Evolutionary conservation across 768 basidiomycete species (phyloP).

Genomic region (Asterophora parasitica): DNA sequence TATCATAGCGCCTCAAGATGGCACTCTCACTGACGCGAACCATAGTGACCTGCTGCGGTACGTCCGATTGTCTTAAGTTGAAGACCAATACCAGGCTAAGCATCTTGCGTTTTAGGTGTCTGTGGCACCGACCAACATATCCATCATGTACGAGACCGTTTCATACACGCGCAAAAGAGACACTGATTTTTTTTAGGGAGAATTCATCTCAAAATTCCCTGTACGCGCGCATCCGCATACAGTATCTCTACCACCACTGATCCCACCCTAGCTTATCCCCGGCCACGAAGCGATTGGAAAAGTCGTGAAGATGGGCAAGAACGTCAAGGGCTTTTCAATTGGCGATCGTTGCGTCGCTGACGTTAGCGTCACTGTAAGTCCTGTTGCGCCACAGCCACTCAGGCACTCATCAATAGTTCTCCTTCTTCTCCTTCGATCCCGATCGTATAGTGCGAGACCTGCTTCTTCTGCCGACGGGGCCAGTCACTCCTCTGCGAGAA

Average conservation of each 20-base stretch:
- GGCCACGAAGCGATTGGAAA: slow-evolving; percentile 74
- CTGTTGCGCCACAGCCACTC: slow-evolving; percentile 9
- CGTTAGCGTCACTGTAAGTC: slow-evolving; percentile 57
- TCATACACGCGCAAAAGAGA: background rate
- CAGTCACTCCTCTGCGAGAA: slow-evolving; percentile 79
- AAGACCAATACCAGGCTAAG: too few species aligned
- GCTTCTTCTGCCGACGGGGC: slow-evolving; percentile 88
- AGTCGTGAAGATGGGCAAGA: slow-evolving; percentile 70
- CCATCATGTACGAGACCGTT: slow-evolving; percentile 37
- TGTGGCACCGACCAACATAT: slow-evolving; percentile 64
- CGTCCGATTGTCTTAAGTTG: slow-evolving; percentile 13
- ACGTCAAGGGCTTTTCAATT: slow-evolving; percentile 68
- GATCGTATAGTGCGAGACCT: slow-evolving; percentile 62
- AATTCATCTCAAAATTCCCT: slow-evolving; percentile 64
- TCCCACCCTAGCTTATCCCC: slow-evolving; percentile 50
- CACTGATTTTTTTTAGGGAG: slow-evolving; percentile 25
- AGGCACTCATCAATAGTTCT: too few species aligned
- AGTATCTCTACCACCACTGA: background rate
- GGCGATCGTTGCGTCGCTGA: slow-evolving; percentile 88
- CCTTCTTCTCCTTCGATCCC: slow-evolving; percentile 7
- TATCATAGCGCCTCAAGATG: background rate
- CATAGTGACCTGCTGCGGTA: slow-evolving; percentile 41
- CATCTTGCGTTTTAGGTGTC: slow-evolving; percentile 33
- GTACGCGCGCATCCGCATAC: slow-evolving; percentile 15
- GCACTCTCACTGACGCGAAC: slow-evolving; percentile 7